These are phyloP conservation scores for Penicillium steckii DNA, from an alignment of 495 filamentous ascomycete genomes.

Conservation along the genomic window DNA sequence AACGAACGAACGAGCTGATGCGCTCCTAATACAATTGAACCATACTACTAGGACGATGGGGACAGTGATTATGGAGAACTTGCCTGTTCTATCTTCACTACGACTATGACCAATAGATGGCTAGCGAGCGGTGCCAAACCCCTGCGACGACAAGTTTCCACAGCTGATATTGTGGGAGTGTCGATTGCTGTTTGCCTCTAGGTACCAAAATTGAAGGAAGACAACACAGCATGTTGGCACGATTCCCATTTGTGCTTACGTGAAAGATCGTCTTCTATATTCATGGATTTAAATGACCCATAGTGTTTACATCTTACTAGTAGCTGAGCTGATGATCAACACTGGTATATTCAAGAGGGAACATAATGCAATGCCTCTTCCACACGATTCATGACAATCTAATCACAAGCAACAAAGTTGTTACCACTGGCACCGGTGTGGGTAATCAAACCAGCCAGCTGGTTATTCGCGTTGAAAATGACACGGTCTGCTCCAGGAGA, in stretches of 20 bases:
- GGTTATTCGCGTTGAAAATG: slow-evolving; percentile 55
- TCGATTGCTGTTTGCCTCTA: slow-evolving; percentile 35
- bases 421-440: slow-evolving; percentile 67
- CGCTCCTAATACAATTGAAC: no score
- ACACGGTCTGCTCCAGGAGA: slow-evolving; percentile 71
- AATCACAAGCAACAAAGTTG: slow-evolving; percentile 59
- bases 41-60: no score
- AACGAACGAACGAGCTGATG: no score
- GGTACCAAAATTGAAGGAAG: slow-evolving; percentile 28
- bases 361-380: no score
- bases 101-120: not conserved
- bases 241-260: slow-evolving; percentile 17
- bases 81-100: not conserved
- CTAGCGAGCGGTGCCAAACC: slow-evolving; percentile 24
- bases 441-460: slow-evolving; percentile 61
- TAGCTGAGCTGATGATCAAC: no score
- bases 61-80: no score
- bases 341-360: no score
- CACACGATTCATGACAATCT: no score
- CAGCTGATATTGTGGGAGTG: slow-evolving; percentile 25
- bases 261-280: slow-evolving; percentile 28
- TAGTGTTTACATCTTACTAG: no score
- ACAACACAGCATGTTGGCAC: slow-evolving; percentile 21
- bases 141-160: slow-evolving; percentile 31
- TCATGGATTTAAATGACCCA: no score